Evolutionary conservation across 768 basidiomycete genomes (phyloP).

Genomic region (Lentinula lateritia): DNA sequence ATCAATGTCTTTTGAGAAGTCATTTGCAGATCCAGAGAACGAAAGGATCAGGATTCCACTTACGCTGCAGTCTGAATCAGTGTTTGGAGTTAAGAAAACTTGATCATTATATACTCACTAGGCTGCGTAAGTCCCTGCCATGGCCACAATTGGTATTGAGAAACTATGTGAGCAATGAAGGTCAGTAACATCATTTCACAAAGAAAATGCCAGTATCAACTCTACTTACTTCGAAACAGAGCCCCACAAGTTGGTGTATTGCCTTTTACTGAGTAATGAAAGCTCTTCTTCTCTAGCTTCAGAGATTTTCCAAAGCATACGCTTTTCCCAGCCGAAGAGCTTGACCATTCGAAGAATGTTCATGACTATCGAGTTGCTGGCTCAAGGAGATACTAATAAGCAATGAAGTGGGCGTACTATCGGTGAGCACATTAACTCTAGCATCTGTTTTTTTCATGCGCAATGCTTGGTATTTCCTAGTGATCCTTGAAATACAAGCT

Average conservation of each 20-base stretch:
- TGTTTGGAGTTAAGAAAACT: not conserved
- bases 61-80: not conserved
- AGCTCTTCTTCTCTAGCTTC: slow-evolving; percentile 45
- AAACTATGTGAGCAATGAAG: slow-evolving; percentile 20
- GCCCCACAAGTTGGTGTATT: slow-evolving; percentile 33
- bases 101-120: slow-evolving; percentile 3
- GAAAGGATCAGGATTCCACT: slow-evolving; percentile 23
- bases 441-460: slow-evolving; percentile 41
- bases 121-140: slow-evolving; percentile 41
- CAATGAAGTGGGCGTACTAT: slow-evolving; percentile 27
- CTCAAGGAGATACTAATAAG: slow-evolving; percentile 4
- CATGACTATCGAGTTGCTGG: slow-evolving; percentile 21
- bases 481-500: slow-evolving; percentile 29
- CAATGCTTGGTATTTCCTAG: slow-evolving; percentile 26
- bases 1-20: slow-evolving; percentile 9
- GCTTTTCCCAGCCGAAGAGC: slow-evolving; percentile 45
- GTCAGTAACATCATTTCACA: not conserved
- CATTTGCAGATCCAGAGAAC: not conserved
- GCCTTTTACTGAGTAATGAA: slow-evolving; percentile 28
- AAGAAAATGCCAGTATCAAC: slow-evolving; percentile 1
- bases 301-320: slow-evolving; percentile 34
- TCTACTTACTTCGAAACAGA: slow-evolving; percentile 25
- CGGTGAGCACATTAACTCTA: slow-evolving; percentile 39
- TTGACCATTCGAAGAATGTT: slow-evolving; percentile 44
- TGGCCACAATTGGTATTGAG: slow-evolving; percentile 41